Conservation (phyloP, 768 basidiomycete species). For the Suillus discolor region DNA sequence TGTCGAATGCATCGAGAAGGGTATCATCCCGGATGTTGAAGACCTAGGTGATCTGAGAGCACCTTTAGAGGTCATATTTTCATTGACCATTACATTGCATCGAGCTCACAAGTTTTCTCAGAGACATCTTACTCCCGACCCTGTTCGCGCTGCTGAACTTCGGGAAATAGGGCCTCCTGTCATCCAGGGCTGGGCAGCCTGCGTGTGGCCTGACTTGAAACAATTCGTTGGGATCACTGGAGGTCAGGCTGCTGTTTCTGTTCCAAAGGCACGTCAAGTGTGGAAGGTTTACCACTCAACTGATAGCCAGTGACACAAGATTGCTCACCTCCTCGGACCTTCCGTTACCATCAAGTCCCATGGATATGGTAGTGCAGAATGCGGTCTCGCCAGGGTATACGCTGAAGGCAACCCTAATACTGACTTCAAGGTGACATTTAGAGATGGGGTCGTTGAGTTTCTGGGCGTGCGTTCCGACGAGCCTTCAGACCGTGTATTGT, state of each 20-base stretch:
- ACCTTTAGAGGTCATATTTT: slow-evolving; percentile 8
- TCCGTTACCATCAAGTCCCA: background rate
- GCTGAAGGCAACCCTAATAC: slow-evolving; percentile 6
- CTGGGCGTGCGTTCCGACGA: slow-evolving; percentile 6
- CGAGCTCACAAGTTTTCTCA: background rate
- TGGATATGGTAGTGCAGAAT: slow-evolving; percentile 8
- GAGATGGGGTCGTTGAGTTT: slow-evolving; percentile 16
- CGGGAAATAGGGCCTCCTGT: slow-evolving; percentile 8
- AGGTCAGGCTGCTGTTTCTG: slow-evolving; percentile 2
- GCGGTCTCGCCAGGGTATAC: slow-evolving; percentile 8
- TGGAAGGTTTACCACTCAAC: too few species aligned
- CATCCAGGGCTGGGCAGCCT: slow-evolving; percentile 1
- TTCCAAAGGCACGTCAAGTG: slow-evolving; percentile 5
- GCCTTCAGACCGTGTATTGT: background rate
- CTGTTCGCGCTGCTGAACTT: slow-evolving; percentile 13
- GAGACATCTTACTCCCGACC: slow-evolving; percentile 5
- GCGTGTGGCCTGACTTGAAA: slow-evolving; percentile 8
- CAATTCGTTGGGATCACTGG: slow-evolving; percentile 3
- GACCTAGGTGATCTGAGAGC: slow-evolving; percentile 8
- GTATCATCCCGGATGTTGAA: slow-evolving; percentile 9
- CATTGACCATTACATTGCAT: background rate
- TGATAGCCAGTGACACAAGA: background rate
- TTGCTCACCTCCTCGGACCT: slow-evolving; percentile 8
- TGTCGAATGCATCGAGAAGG: slow-evolving; percentile 14
- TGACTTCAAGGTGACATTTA: slow-evolving; percentile 10